Evolutionary conservation across 768 basidiomycete genomes (phyloP), one percentile per base, ranked within the genome.

Genomic region (Lactarius akahatsu): DNA sequence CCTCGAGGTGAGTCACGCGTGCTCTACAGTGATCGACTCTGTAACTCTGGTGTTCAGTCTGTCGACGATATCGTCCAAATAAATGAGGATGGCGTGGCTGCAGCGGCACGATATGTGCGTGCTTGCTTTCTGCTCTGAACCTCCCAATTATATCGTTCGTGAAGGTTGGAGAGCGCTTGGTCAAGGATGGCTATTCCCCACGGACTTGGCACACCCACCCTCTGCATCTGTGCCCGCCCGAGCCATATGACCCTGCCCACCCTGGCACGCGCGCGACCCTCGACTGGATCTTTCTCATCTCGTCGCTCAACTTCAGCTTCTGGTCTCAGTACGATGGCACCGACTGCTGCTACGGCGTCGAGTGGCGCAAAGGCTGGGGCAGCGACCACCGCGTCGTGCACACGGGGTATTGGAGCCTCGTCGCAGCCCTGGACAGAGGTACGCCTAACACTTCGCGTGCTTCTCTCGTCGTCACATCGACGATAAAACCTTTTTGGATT

Each of bases 201-300:
- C 84, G 87, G 50, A 88, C 90, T 54, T 95, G 92, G 92, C 85
- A 89, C 41, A 87, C 85, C 1, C 88, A 91, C 66, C 82, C 82
- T 5, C 78, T 94, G 45, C 93, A 95, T 72, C 80, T 93, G 43
- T 83, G 84, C 71, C 90, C 93, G 9, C 78, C 84, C 0, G 87
- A 90, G 69, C 85, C 86, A 0, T 86, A 86, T 76, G 77, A 81
- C 66, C 73, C 83, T 10, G 71, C 77, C 15, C 65, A 90, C 86
- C 45, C 83, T 79, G 73, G 76, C 79, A 50, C 83, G 82, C 57
- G 68, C 52, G 60, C 64, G 34, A 66, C 70, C 8, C 78, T 95
- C 34, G 80, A 94, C 77, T 96, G 93, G 93, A 88, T 96, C 65
- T 95, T 96, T 76, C 83, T 92, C 67, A 87, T 96, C 50, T 94